Percentiles rank a stretch among this genome's conserved stretches.
Evolutionary conservation across 768 basidiomycete genomes (phyloP).

Genomic region (Auriscalpium vulgare): DNA sequence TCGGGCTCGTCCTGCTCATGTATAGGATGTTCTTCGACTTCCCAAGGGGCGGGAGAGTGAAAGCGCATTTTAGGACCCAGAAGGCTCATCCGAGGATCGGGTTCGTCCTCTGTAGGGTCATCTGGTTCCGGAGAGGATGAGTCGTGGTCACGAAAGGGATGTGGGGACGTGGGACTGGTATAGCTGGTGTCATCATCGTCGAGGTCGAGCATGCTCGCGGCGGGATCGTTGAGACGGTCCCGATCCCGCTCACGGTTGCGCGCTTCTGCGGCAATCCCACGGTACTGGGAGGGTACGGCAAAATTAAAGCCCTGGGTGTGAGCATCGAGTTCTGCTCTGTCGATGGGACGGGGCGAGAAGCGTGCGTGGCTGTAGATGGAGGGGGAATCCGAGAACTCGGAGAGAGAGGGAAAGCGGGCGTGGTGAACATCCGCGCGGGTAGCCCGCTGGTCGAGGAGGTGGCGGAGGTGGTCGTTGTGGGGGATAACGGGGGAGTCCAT

Average conservation of each 20-base stretch:
- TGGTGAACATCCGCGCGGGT: constrained; percentile 39
- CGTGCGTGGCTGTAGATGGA: constrained; percentile 59
- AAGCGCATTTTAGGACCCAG: constrained; percentile 81
- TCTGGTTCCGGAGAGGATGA: constrained; percentile 14
- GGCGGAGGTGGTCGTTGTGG: constrained; percentile 40
- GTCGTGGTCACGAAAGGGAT: constrained; percentile 13
- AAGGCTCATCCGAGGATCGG: constrained; percentile 51
- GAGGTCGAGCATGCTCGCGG: constrained; percentile 48
- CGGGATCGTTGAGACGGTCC: constrained; percentile 36
- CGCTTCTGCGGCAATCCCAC: constrained; percentile 15
- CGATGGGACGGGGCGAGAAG: constrained; percentile 42
- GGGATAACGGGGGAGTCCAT: constrained; percentile 28
- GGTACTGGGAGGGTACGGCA: constrained; percentile 15
- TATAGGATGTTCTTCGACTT: constrained; percentile 43
- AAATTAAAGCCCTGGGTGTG: constrained; percentile 24
- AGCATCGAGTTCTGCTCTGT: constrained; percentile 24
- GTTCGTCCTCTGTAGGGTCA: constrained; percentile 35
- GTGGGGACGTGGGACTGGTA: constrained; percentile 8
- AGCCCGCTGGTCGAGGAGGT: constrained; percentile 46
- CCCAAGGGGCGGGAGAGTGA: constrained; percentile 80
- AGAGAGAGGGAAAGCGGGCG: constrained; percentile 43
- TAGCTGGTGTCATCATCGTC: constrained; percentile 33
- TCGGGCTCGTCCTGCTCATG: constrained; percentile 42
- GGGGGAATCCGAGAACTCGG: constrained; percentile 58
- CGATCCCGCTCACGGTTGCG: constrained; percentile 25